A percentile compares a stretch with the other conserved stretches of the same genome.
phyloP scores from a whole-genome alignment of 352 stramenopile genomes.

The Globisporangium rhizosaccharum region DNA sequence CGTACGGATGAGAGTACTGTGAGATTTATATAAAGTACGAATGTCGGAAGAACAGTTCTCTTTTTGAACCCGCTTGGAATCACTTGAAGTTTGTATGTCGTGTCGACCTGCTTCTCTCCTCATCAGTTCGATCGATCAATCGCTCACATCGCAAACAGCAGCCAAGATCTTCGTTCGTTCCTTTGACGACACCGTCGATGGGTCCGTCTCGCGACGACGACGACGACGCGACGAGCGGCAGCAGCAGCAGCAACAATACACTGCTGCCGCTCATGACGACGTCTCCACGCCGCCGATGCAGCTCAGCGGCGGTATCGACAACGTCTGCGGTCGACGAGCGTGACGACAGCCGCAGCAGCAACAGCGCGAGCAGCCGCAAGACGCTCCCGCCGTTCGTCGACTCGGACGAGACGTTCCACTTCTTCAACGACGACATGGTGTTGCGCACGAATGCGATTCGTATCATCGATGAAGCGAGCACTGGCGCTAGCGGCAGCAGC shows the following conservation, averaged over 20 bases:
- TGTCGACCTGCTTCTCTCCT: too few relatives aligned
- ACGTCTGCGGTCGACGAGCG: conserved; percentile 3
- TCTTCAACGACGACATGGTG: conserved; percentile 60
- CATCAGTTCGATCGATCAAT: too few relatives aligned
- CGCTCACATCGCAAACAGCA: too few relatives aligned
- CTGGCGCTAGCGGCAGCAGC: conserved; percentile 12
- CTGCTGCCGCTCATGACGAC: background rate
- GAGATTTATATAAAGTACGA: too few relatives aligned
- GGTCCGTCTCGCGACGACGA: too few relatives aligned
- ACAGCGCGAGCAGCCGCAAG: conserved; percentile 1
- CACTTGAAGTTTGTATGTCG: too few relatives aligned
- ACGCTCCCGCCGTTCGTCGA: conserved; percentile 28
- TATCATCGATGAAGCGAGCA: conserved; percentile 18
- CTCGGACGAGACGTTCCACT: conserved; percentile 58
- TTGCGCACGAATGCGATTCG: conserved; percentile 57
- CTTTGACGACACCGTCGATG: too few relatives aligned
- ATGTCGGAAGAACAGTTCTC: too few relatives aligned
- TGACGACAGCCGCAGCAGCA: conserved; percentile 4
- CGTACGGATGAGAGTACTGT: too few relatives aligned
- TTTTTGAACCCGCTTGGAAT: too few relatives aligned
- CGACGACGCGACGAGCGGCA: too few relatives aligned
- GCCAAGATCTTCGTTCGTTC: too few relatives aligned
- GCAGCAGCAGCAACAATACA: background rate
- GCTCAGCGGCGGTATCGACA: background rate
- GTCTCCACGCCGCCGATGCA: conserved; percentile 6